These are phyloP conservation scores for Eremothecium gossypii DNA, from an alignment of 1,139 yeast species.

Conservation along the genomic window DNA sequence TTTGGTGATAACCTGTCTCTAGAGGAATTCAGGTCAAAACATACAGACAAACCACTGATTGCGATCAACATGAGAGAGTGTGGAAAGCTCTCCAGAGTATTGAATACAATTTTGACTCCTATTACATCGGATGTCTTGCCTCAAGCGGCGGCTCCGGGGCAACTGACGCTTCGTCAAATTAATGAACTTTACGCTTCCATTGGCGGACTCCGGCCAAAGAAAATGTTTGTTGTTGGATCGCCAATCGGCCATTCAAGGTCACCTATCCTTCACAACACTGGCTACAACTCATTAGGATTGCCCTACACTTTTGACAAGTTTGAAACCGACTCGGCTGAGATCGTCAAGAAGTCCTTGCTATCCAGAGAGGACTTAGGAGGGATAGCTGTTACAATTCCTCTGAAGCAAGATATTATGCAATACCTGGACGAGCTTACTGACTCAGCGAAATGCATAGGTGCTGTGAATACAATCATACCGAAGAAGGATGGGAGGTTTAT, in stretches of 20 bases:
- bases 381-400: slow-evolving; percentile 83
- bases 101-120: slow-evolving; percentile 72
- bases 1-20: slow-evolving; percentile 62
- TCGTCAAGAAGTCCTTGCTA: slow-evolving; percentile 40
- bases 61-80: slow-evolving; percentile 72
- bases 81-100: slow-evolving; percentile 73
- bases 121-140: slow-evolving; percentile 64
- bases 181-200: slow-evolving; percentile 49
- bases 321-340: slow-evolving; percentile 59
- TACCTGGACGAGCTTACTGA: slow-evolving; percentile 55
- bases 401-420: slow-evolving; percentile 69
- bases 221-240: slow-evolving; percentile 69
- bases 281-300: slow-evolving; percentile 60
- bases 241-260: slow-evolving; percentile 85
- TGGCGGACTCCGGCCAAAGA: slow-evolving; percentile 51
- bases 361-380: slow-evolving; percentile 61
- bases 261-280: slow-evolving; percentile 75
- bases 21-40: slow-evolving; percentile 54
- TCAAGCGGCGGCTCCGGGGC: slow-evolving; percentile 69
- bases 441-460: slow-evolving; percentile 75
- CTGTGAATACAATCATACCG: slow-evolving; percentile 80
- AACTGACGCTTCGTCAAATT: slow-evolving; percentile 52
- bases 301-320: slow-evolving; percentile 64
- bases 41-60: slow-evolving; percentile 55
- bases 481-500: slow-evolving; percentile 43